These are phyloP conservation scores for Tylopilus sp. DNA, from an alignment of 768 basidiomycete genomes.

Conservation along the genomic window DNA sequence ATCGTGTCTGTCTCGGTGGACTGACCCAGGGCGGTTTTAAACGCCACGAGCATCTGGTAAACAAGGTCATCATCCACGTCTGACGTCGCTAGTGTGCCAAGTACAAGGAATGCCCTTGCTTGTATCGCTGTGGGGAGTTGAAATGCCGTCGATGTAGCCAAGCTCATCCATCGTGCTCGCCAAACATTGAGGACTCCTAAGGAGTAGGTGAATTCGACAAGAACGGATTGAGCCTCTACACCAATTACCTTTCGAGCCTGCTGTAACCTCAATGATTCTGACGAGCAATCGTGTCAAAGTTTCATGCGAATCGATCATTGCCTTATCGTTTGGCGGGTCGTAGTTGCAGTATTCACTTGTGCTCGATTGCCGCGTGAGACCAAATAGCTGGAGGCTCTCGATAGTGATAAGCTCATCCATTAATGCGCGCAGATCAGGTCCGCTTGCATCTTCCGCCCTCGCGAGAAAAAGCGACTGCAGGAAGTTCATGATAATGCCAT, in stretches of 20 bases:
- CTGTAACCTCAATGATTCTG: constrained; percentile 58
- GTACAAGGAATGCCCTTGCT: constrained; percentile 78
- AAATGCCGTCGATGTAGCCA: constrained; percentile 86
- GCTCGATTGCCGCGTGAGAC: constrained; percentile 57
- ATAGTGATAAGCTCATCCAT: constrained; percentile 58
- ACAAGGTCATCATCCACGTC: constrained; percentile 92
- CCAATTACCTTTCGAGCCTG: constrained; percentile 64
- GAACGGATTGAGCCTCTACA: not conserved
- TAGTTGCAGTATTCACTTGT: constrained; percentile 66
- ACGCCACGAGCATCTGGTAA: constrained; percentile 89
- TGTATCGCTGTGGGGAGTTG: constrained; percentile 88
- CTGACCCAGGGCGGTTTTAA: constrained; percentile 66
- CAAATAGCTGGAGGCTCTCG: constrained; percentile 66
- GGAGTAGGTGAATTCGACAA: constrained; percentile 12
- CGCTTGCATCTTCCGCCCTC: constrained; percentile 54
- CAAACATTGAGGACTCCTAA: constrained; percentile 80
- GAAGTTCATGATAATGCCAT: constrained; percentile 78
- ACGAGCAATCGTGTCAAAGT: constrained; percentile 59
- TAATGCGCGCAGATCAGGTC: constrained; percentile 56
- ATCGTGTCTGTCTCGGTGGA: constrained; percentile 67
- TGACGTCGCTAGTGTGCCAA: constrained; percentile 76
- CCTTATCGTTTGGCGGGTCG: constrained; percentile 52
- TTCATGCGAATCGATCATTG: constrained; percentile 64
- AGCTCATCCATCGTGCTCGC: constrained; percentile 91
- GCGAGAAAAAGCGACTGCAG: constrained; percentile 70